These are phyloP conservation scores for Alternaria sp. DNA, from an alignment of 2,329 filamentous ascomycete genomes.

Conservation along the genomic window DNA sequence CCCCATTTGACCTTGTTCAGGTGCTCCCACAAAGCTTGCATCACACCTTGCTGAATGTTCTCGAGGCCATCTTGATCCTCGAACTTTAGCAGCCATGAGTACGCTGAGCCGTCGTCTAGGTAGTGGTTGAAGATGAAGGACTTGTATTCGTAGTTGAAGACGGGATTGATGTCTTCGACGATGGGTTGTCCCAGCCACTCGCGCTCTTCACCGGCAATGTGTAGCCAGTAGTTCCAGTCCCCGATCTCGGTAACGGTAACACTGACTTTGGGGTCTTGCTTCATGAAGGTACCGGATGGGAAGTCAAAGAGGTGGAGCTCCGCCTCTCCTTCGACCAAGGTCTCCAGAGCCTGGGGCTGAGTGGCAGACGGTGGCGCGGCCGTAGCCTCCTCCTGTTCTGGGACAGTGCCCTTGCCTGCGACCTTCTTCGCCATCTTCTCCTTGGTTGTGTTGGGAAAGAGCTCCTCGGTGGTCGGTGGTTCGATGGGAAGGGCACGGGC, in stretches of 20 bases:
- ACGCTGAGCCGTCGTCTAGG: conserved; percentile 83
- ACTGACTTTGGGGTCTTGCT: conserved; percentile 77
- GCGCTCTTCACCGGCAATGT: conserved; percentile 77
- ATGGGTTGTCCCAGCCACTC: conserved; percentile 89
- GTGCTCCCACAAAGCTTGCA: conserved; percentile 97
- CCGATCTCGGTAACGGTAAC: conserved; percentile 87
- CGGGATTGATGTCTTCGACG: conserved; percentile 90
- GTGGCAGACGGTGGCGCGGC: conserved; percentile 66
- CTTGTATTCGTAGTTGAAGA: conserved; percentile 99
- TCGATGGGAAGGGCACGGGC: conserved; percentile 46
- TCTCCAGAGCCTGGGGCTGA: conserved; percentile 74
- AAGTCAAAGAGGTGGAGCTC: conserved; percentile 97
- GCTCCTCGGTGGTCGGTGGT: conserved; percentile 41
- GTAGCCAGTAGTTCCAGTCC: conserved; percentile 94
- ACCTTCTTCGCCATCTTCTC: conserved; percentile 55
- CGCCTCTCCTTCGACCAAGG: conserved; percentile 76
- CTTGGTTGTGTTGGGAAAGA: conserved; percentile 48
- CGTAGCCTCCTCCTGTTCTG: conserved; percentile 58
- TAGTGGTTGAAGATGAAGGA: conserved; percentile 99
- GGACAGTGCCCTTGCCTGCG: conserved; percentile 41
- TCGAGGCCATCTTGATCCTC: conserved; percentile 82
- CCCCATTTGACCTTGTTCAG: conserved; percentile 93
- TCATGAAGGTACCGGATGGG: conserved; percentile 80
- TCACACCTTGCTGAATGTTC: conserved; percentile 89
- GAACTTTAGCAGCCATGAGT: conserved; percentile 95